A percentile compares a stretch with the other conserved stretches of the same genome.
Conservation (phyloP, 106 monocot genomes). For the Dioscorea dumetorum region DNA sequence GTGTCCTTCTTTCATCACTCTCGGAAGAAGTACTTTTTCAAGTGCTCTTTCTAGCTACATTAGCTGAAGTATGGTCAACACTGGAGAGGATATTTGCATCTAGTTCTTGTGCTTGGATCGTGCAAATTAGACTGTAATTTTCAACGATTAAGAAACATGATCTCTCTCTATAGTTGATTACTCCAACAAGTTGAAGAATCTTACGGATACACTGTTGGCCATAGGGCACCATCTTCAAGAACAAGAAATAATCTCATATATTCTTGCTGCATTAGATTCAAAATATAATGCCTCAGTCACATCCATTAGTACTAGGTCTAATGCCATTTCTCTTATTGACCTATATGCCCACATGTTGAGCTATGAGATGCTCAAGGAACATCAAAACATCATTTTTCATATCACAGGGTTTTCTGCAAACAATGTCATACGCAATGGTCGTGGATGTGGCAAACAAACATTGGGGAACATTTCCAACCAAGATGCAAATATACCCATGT, state of each 20-base stretch:
- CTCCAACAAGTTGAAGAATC: not conserved
- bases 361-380: not conserved
- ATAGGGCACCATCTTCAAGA: not conserved
- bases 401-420: not conserved
- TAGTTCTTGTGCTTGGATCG: too few relatives aligned
- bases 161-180: not conserved
- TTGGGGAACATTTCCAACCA: not conserved
- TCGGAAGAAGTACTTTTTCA: too few relatives aligned
- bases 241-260: not conserved
- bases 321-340: not conserved
- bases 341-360: not conserved
- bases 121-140: too few relatives aligned
- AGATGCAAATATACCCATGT: not conserved
- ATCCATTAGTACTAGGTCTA: not conserved
- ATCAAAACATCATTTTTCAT: not conserved
- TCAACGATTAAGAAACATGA: too few relatives aligned
- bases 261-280: not conserved
- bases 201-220: not conserved
- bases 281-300: not conserved
- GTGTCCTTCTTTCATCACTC: too few relatives aligned
- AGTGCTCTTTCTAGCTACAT: too few relatives aligned
- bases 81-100: too few relatives aligned
- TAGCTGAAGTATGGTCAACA: too few relatives aligned
- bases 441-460: not conserved
- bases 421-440: not conserved